Percentiles rank a stretch among this genome's conserved stretches.
Evolutionary conservation across 23 red algal genomes (phyloP).

Genomic region (Agarophyton chilense): DNA sequence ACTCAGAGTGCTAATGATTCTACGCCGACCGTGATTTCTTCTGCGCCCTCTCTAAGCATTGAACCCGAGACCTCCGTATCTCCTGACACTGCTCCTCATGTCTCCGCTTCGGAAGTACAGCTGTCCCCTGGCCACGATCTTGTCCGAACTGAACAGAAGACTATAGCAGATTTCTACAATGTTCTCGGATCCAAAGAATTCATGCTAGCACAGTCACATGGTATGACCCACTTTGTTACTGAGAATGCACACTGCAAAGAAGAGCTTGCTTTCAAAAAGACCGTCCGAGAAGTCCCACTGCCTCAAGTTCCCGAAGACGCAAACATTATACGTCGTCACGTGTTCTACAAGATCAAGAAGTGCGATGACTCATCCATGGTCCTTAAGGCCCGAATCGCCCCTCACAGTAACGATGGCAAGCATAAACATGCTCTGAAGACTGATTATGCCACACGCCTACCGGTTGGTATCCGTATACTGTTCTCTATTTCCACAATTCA

Average conservation of each 20-base stretch:
- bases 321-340: conserved; percentile 52
- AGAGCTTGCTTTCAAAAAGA: conserved; percentile 36
- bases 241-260: conserved; percentile 39
- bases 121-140: neutral
- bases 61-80: no score
- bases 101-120: neutral
- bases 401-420: conserved; percentile 30
- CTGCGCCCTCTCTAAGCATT: neutral
- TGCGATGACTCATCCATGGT: neutral
- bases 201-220: neutral
- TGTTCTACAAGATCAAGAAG: conserved; percentile 44
- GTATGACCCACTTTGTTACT: conserved; percentile 5
- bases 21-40: neutral
- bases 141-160: neutral
- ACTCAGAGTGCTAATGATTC: neutral
- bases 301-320: conserved; percentile 27
- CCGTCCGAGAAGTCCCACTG: conserved; percentile 11
- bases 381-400: conserved; percentile 51
- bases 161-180: neutral
- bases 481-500: conserved; percentile 12
- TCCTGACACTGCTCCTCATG: neutral
- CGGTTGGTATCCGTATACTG: conserved; percentile 21
- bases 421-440: neutral
- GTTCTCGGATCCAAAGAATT: conserved; percentile 45
- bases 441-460: conserved; percentile 46